A percentile compares a stretch with the other conserved stretches of the same genome.
phyloP scores from a whole-genome alignment of 352 stramenopile genomes.

The Pythium aquatile region DNA sequence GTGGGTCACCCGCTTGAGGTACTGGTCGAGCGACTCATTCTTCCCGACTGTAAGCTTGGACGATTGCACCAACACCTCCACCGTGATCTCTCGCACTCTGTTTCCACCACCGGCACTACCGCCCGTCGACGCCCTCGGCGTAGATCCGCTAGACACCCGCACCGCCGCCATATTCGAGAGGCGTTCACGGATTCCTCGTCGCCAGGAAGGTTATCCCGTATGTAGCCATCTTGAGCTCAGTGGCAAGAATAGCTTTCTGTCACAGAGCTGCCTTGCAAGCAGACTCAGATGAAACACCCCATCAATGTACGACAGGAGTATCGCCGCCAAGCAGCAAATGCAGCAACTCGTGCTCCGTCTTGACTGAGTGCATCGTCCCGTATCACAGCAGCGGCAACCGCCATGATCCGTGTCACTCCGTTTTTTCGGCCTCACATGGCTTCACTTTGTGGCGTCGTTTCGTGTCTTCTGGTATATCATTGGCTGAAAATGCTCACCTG shows the following conservation, averaged over 20 bases:
- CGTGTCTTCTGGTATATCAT: conserved; percentile 8
- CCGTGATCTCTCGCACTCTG: conserved; percentile 46
- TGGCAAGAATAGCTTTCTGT: background rate
- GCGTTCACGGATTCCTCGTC: background rate
- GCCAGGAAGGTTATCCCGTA: background rate
- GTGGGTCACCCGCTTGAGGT: conserved; percentile 74
- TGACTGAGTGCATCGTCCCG: no score
- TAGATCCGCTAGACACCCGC: background rate
- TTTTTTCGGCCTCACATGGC: background rate
- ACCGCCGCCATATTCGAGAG: background rate
- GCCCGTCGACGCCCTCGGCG: background rate
- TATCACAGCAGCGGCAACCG: background rate
- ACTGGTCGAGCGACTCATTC: conserved; percentile 56
- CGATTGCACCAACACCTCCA: conserved; percentile 55
- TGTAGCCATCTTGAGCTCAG: background rate
- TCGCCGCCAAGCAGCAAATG: background rate
- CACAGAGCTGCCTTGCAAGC: background rate
- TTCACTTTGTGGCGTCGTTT: conserved; percentile 19
- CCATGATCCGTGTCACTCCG: background rate
- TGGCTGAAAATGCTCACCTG: conserved; percentile 9
- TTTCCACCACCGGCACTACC: background rate
- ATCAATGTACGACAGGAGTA: background rate
- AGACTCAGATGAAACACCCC: background rate
- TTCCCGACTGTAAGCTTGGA: conserved; percentile 73
- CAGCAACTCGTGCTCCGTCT: background rate